Evolutionary conservation across 192 early-diverging fungal genomes (phyloP).

Genomic region (Oehlia diaphana): DNA sequence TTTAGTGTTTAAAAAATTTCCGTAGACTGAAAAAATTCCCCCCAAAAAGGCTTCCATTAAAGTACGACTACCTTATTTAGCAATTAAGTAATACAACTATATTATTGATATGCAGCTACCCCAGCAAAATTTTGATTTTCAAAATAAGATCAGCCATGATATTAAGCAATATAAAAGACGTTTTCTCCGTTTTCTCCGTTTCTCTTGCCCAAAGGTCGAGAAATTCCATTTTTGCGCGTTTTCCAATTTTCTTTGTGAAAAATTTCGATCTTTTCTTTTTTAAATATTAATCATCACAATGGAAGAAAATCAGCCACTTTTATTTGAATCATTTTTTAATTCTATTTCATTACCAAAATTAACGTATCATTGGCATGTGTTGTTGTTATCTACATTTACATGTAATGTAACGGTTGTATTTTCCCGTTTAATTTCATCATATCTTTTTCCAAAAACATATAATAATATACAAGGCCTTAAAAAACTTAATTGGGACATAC

Average conservation of each 20-base stretch:
- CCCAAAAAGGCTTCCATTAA: too few species aligned
- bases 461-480: conserved; percentile 54
- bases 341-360: conserved; percentile 58
- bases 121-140: neutral
- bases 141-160: too few species aligned
- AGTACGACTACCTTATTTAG: too few species aligned
- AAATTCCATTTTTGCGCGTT: neutral
- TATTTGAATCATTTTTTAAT: conserved; percentile 40
- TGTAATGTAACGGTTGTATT: conserved; percentile 58
- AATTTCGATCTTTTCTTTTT: neutral
- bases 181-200: too few species aligned
- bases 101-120: neutral
- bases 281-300: neutral
- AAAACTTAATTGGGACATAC: conserved; percentile 61
- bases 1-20: too few species aligned
- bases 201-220: too few species aligned
- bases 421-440: conserved; percentile 61
- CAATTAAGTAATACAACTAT: neutral
- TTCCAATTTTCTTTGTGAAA: too few species aligned
- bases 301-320: neutral
- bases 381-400: conserved; percentile 48
- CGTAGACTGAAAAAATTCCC: too few species aligned
- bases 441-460: conserved; percentile 69
- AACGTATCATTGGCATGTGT: conserved; percentile 63
- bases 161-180: neutral